A percentile compares a stretch with the other conserved stretches of the same genome.
These are phyloP conservation scores for Candida sakaeoensis DNA, from an alignment of 805 yeast species.

Conservation along the genomic window DNA sequence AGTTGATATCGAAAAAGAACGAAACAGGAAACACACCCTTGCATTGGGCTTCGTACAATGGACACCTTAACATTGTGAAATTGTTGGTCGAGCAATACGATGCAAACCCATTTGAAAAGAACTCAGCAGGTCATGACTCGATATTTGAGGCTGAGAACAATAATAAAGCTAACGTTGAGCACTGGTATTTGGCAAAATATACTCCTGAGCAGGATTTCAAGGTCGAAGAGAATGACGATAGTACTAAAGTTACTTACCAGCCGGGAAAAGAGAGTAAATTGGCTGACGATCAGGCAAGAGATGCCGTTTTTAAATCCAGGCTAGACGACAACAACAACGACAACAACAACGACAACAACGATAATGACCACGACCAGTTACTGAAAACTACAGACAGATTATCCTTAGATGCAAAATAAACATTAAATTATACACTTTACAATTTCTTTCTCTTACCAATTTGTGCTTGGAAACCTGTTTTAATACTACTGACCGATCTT, in stretches of 20 bases:
- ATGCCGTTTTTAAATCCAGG: slow-evolving; percentile 22
- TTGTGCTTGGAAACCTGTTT: slow-evolving; percentile 99
- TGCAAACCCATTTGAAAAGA: slow-evolving; percentile 80
- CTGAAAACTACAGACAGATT: background rate
- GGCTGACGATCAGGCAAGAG: slow-evolving; percentile 34
- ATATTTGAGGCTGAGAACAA: slow-evolving; percentile 86
- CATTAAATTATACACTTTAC: slow-evolving; percentile 2
- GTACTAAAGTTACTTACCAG: slow-evolving; percentile 41
- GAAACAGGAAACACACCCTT: slow-evolving; percentile 89
- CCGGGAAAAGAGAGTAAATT: slow-evolving; percentile 43
- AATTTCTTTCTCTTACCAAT: slow-evolving; percentile 79
- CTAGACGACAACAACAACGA: slow-evolving; percentile 13
- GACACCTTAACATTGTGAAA: slow-evolving; percentile 70
- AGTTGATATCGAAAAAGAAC: slow-evolving; percentile 42
- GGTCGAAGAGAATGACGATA: slow-evolving; percentile 38
- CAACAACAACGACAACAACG: too few species aligned
- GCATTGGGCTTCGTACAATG: slow-evolving; percentile 95
- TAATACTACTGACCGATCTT: slow-evolving; percentile 93
- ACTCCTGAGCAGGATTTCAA: slow-evolving; percentile 57
- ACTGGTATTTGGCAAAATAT: slow-evolving; percentile 68
- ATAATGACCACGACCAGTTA: too few species aligned
- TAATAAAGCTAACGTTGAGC: slow-evolving; percentile 71
- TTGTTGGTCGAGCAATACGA: slow-evolving; percentile 66
- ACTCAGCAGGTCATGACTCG: slow-evolving; percentile 73
- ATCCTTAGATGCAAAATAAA: slow-evolving; percentile 1